phyloP scores from a whole-genome alignment of 1,139 yeast species.

The Yarrowia galli region DNA sequence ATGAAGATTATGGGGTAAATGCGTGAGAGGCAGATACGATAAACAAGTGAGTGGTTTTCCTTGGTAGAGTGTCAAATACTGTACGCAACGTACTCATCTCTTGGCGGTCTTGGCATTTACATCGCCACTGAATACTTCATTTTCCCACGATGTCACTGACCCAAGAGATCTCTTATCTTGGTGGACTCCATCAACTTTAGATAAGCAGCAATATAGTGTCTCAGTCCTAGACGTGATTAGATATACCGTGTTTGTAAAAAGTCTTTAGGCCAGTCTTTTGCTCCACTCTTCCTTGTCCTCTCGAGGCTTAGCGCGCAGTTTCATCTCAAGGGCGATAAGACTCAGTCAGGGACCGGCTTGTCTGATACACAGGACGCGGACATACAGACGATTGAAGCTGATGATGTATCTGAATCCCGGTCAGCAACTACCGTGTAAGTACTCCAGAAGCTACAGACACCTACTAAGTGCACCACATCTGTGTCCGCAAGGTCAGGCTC shows the following conservation, averaged over 20 bases:
- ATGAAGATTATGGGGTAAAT: conserved; percentile 13
- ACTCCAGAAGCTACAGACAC: too few species aligned
- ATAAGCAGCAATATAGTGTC: conserved; percentile 14
- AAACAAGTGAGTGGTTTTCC: too few species aligned
- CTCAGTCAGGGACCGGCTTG: too few species aligned
- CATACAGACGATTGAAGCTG: too few species aligned
- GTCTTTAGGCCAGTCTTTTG: not conserved
- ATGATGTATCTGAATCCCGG: too few species aligned
- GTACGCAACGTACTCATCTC: not conserved
- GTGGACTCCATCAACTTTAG: conserved; percentile 13
- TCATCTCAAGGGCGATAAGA: not conserved
- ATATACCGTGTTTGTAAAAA: not conserved
- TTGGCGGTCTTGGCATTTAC: conserved; percentile 11
- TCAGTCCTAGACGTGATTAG: conserved; percentile 5
- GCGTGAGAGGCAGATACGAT: too few species aligned
- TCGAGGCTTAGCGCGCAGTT: not conserved
- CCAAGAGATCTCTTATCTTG: not conserved
- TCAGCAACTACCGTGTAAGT: too few species aligned
- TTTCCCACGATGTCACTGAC: not conserved
- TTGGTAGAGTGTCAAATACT: not conserved
- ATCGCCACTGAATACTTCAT: not conserved
- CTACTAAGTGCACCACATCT: too few species aligned
- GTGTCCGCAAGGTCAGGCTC: too few species aligned
- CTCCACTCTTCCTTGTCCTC: not conserved
- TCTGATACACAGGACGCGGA: too few species aligned